A percentile compares a stretch with the other conserved stretches of the same genome.
phyloP scores from a whole-genome alignment of 1,284 basidiomycete genomes.

The Farysia itapuensis region DNA sequence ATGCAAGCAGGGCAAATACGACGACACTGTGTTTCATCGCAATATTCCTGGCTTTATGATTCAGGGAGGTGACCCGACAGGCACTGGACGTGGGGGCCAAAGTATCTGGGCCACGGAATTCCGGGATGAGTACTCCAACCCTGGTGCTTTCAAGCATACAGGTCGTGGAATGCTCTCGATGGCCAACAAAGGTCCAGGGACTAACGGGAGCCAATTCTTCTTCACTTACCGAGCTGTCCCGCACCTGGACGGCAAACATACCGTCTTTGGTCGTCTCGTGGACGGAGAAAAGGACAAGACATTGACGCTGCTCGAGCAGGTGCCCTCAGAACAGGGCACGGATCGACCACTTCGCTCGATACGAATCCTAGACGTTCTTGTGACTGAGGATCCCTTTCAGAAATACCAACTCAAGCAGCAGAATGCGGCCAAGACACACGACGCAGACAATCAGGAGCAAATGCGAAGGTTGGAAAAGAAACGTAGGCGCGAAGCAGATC shows the following conservation, averaged over 20 bases:
- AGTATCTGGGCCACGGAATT: conserved; percentile 96
- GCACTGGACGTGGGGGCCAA: conserved; percentile 87
- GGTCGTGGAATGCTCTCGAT: conserved; percentile 49
- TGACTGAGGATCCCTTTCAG: conserved; percentile 53
- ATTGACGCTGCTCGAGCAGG: conserved; percentile 76
- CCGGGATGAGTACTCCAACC: conserved; percentile 77
- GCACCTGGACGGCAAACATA: conserved; percentile 78
- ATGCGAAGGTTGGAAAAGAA: conserved; percentile 40
- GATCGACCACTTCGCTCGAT: conserved; percentile 83
- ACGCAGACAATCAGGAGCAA: conserved; percentile 36
- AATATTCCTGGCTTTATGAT: conserved; percentile 97
- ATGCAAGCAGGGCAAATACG: conserved; percentile 75
- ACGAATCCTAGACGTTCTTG: conserved; percentile 61
- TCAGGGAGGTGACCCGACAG: conserved; percentile 94
- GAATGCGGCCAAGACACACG: conserved; percentile 14
- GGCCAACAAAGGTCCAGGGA: conserved; percentile 55
- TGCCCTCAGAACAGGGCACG: conserved; percentile 77
- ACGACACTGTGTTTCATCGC: conserved; percentile 82
- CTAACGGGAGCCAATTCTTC: conserved; percentile 55
- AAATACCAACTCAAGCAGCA: conserved; percentile 34
- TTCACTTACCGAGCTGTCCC: conserved; percentile 63
- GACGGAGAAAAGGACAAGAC: conserved; percentile 79
- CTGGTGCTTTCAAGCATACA: conserved; percentile 48
- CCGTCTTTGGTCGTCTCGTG: conserved; percentile 88
- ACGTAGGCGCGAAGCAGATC: conserved; percentile 46